Evolutionary conservation across 306 rosid species (phyloP).

Genomic region (Corylus americana): DNA sequence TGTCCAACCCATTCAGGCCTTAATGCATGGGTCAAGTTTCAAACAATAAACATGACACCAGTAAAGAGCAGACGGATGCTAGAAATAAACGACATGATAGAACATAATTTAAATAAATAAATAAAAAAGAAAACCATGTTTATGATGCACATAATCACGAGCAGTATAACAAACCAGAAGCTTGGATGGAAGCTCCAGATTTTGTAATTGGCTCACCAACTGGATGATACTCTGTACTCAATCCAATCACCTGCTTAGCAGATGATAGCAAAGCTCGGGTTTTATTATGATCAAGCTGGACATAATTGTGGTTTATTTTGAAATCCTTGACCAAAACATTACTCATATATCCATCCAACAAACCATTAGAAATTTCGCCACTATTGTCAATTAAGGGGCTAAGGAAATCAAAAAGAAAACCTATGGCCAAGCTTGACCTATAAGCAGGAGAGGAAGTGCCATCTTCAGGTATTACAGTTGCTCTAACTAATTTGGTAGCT

Average conservation of each 20-base stretch:
- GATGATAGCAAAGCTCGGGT: slow-evolving; percentile 52
- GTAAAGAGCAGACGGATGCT: background rate
- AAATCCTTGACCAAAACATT: slow-evolving; percentile 8
- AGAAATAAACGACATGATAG: background rate
- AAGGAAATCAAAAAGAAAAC: slow-evolving; percentile 75
- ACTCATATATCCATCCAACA: slow-evolving; percentile 23
- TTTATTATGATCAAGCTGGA: slow-evolving; percentile 25
- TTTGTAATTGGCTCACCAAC: slow-evolving; percentile 70
- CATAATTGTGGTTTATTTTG: slow-evolving; percentile 29
- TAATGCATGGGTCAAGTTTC: background rate
- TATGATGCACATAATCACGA: background rate
- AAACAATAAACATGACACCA: background rate
- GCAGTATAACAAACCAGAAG: slow-evolving; percentile 66
- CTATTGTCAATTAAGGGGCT: slow-evolving; percentile 46
- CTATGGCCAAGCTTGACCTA: slow-evolving; percentile 73
- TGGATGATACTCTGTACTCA: slow-evolving; percentile 54
- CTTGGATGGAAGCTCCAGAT: slow-evolving; percentile 77
- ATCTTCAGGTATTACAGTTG: slow-evolving; percentile 53
- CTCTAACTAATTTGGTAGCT: slow-evolving; percentile 53
- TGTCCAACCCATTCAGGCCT: background rate
- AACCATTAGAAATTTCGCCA: slow-evolving; percentile 26
- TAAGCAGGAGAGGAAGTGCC: slow-evolving; percentile 57
- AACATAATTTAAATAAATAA: background rate
- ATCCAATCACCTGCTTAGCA: slow-evolving; percentile 60
- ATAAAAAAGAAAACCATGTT: background rate